Conservation (phyloP, 495 filamentous ascomycete genomes). For the Oidiodendron maius region DNA sequence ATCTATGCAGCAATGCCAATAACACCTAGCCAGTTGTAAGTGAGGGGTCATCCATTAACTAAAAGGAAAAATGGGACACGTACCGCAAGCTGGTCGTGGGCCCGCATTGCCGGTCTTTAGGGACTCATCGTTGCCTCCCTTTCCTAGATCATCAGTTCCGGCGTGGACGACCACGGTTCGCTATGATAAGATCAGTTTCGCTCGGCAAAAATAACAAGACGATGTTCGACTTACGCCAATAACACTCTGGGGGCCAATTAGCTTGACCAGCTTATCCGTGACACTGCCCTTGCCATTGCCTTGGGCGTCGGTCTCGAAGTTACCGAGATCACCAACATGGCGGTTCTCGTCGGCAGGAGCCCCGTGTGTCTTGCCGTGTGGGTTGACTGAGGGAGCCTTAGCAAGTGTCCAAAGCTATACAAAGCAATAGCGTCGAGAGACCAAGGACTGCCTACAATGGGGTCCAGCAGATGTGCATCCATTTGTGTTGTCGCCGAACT, state of each 20-base stretch:
- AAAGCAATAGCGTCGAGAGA: no score
- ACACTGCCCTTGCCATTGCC: constrained; percentile 76
- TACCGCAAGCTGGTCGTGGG: constrained; percentile 85
- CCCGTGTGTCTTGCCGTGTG: constrained; percentile 84
- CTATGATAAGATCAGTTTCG: constrained; percentile 35
- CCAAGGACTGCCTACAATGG: constrained; percentile 63
- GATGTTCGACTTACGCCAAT: constrained; percentile 68
- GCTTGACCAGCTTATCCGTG: constrained; percentile 76
- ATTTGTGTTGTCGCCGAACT: constrained; percentile 99
- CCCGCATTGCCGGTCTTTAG: constrained; percentile 98
- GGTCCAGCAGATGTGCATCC: constrained; percentile 96
- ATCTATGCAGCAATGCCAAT: constrained; percentile 73
- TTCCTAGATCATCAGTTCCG: constrained; percentile 93
- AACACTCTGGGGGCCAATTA: constrained; percentile 93
- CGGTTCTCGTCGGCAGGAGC: constrained; percentile 73
- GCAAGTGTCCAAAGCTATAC: no score
- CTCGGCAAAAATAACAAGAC: constrained; percentile 2
- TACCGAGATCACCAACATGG: constrained; percentile 95
- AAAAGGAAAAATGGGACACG: constrained; percentile 24
- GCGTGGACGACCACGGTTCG: constrained; percentile 92
- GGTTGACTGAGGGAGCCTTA: constrained; percentile 91
- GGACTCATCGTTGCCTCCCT: constrained; percentile 83
- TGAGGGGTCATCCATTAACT: constrained; percentile 7
- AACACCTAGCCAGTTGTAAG: constrained; percentile 48
- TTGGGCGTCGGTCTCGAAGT: constrained; percentile 89